Base-by-base conservation (phyloP, 495 filamentous ascomycete genomes). In the Trichocladium uniseriatum region DNA sequence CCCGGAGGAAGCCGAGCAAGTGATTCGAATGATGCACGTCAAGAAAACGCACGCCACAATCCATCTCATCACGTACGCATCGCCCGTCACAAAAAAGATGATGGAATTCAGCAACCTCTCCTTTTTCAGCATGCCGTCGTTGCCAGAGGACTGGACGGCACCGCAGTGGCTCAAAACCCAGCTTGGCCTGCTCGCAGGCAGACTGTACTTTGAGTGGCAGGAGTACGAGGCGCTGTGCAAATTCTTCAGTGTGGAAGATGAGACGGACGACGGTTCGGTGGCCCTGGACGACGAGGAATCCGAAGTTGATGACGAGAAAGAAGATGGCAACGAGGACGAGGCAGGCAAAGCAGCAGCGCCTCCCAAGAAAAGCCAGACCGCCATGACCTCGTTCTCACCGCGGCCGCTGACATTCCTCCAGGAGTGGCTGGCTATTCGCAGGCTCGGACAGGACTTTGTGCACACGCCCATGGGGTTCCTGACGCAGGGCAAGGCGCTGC, bases 381-480 rank as follows among this genome's bases (percentile, higher is more conserved):
- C 14, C 21, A 22, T 9, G 6, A 11, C 16, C 24, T 18, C 24
- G 46, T 31, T 9, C 29, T 58, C 45, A 5, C 34, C 45, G 5
- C 42, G 48, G 9, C 62, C 65, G 3, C 52, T 64, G 39, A 55
- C 56, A 0, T 79, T 79, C 51, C 51, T 77, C 7, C 67, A 72
- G 31, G 73, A 79, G 38, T 79, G 75, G 66, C 53, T 79, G 0
- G 62, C 73, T 0, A 54, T 71, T 7, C 64, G 73, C 1, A 65
- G 74, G 6, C 66, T 71, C 14, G 75, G 75, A 0, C 74, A 77
- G 38, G 73, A 77, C 45, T 72, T 76, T 34, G 62, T 61, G 8
- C 69, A 77, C 34, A 80, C 75, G 0, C 77, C 76, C 0, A 76
- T 80, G 70, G 77, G 77, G 0, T 74, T 73, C 49, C 41, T 80